phyloP scores from a whole-genome alignment of 169 alveolate species.

The Plasmodium gallinaceum region DNA sequence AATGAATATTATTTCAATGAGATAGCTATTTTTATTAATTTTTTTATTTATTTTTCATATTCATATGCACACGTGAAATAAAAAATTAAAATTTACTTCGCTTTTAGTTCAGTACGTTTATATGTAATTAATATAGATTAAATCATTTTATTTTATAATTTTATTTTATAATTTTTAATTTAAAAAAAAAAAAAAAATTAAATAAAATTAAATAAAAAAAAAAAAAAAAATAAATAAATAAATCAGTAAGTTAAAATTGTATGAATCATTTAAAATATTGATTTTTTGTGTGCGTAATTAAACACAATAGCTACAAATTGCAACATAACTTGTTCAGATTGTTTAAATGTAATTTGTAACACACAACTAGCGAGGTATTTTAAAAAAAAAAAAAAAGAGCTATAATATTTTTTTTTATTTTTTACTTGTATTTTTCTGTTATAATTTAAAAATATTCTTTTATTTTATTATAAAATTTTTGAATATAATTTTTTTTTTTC shows the following conservation, averaged over 20 bases:
- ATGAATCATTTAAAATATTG: neutral
- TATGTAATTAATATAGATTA: too few species aligned
- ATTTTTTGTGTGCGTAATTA: conserved; percentile 16
- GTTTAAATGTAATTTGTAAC: conserved; percentile 13
- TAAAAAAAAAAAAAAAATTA: too few species aligned
- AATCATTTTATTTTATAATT: too few species aligned
- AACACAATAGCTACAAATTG: neutral
- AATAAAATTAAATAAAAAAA: too few species aligned
- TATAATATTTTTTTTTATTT: too few species aligned
- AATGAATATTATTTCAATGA: conserved; percentile 28
- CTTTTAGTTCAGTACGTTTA: too few species aligned
- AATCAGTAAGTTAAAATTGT: conserved; percentile 5
- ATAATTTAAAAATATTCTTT: neutral
- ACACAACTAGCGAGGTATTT: conserved; percentile 48
- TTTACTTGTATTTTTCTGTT: too few species aligned
- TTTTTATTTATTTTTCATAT: conserved; percentile 9
- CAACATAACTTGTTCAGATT: neutral
- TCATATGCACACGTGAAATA: conserved; percentile 23
- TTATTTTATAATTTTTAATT: too few species aligned
- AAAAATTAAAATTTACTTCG: neutral
- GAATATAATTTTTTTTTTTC: neutral
- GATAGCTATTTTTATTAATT: conserved; percentile 25
- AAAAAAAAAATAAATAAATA: too few species aligned
- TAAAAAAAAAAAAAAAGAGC: conserved; percentile 34
- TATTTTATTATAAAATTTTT: neutral